A percentile compares a stretch with the other conserved stretches of the same genome.
phyloP scores from a whole-genome alignment of 768 basidiomycete genomes.

The Sarcodon sp. region DNA sequence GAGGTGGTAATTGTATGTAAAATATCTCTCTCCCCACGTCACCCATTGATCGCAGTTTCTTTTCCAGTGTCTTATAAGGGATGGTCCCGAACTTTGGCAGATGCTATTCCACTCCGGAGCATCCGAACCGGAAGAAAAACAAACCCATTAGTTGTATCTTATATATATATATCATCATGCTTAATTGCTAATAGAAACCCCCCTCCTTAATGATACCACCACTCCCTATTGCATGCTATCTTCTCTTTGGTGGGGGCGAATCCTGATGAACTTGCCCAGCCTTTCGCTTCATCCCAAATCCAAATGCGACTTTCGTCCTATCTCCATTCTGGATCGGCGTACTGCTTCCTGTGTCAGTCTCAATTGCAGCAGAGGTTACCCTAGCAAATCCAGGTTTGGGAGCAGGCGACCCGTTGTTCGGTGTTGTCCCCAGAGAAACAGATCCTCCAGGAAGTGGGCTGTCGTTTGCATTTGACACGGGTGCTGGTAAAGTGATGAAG shows the following conservation, averaged over 20 bases:
- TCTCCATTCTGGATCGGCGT: slow-evolving; percentile 46
- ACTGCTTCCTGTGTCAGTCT: slow-evolving; percentile 25
- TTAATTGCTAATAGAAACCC: too few relatives aligned
- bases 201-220: too few relatives aligned
- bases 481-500: slow-evolving; percentile 64
- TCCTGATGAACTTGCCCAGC: slow-evolving; percentile 57
- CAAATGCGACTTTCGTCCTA: slow-evolving; percentile 65
- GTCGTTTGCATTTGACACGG: slow-evolving; percentile 28
- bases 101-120: slow-evolving; percentile 5
- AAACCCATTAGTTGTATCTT: not conserved
- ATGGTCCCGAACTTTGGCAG: slow-evolving; percentile 66
- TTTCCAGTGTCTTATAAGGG: slow-evolving; percentile 59
- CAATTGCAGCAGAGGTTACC: slow-evolving; percentile 45
- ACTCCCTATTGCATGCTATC: slow-evolving; percentile 2
- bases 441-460: slow-evolving; percentile 25
- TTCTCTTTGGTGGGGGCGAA: slow-evolving; percentile 51
- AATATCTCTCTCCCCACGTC: not conserved
- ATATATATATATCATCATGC: too few relatives aligned
- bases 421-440: slow-evolving; percentile 24
- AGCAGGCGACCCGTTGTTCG: slow-evolving; percentile 38
- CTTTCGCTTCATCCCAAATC: slow-evolving; percentile 72
- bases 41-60: not conserved
- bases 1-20: slow-evolving; percentile 79
- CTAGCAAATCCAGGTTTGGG: slow-evolving; percentile 69
- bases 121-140: not conserved